A percentile compares a stretch with the other conserved stretches of the same genome.
phyloP scores from a whole-genome alignment of 1,139 yeast species.

The Hemisphaericaspora lyxosophila region DNA sequence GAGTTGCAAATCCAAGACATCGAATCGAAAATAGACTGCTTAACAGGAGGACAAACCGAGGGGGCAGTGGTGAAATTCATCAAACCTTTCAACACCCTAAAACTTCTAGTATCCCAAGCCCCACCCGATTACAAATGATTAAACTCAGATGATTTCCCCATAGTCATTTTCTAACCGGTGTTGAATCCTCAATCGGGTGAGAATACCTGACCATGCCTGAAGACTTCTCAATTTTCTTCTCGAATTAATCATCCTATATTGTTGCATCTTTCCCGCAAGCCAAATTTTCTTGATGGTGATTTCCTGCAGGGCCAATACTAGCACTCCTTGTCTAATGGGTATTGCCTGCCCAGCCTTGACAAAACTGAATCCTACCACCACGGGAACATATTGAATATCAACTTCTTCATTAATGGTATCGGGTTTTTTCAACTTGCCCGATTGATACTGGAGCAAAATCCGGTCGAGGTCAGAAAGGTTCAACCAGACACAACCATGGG shows the following conservation, averaged over 20 bases:
- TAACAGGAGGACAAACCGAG: constrained; percentile 26
- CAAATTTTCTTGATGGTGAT: constrained; percentile 26
- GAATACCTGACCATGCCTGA: constrained; percentile 23
- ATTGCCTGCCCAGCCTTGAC: constrained; percentile 28
- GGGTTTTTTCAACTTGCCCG: constrained; percentile 10
- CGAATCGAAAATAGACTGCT: constrained; percentile 12
- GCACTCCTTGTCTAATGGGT: constrained; percentile 33
- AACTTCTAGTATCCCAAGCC: constrained; percentile 28
- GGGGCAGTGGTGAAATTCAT: constrained; percentile 29
- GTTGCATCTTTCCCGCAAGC: constrained; percentile 25
- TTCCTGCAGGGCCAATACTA: constrained; percentile 23
- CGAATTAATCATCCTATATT: constrained; percentile 1
- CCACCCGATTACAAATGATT: constrained; percentile 40
- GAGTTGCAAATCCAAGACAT: constrained; percentile 14
- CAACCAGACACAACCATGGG: constrained; percentile 33
- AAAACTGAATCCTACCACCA: constrained; percentile 36
- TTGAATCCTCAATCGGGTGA: constrained; percentile 23
- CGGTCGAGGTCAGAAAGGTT: constrained; percentile 25
- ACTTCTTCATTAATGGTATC: constrained; percentile 3
- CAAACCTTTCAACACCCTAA: constrained; percentile 15
- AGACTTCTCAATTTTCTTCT: constrained; percentile 5
- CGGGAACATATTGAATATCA: constrained; percentile 34
- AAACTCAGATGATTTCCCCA: constrained; percentile 6
- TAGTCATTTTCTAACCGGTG: constrained; percentile 18
- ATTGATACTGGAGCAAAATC: constrained; percentile 15